Conservation (phyloP, 176 grass and related monocot species). For the Otatea glauca region DNA sequence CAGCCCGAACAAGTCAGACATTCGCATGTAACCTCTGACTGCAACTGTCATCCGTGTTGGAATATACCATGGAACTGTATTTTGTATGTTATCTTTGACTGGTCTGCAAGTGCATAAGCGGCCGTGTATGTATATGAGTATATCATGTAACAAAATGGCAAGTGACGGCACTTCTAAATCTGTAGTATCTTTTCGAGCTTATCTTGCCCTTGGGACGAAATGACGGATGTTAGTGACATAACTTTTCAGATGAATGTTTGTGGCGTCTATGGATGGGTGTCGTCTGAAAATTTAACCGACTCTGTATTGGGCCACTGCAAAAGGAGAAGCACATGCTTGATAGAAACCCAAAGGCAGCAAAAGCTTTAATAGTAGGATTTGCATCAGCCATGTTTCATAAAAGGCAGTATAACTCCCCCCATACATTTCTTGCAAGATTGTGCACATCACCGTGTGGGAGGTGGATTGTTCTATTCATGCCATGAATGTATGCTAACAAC, state of each 20-base stretch:
- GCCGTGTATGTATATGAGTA: no score
- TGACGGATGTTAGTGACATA: background rate
- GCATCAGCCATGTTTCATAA: conserved; percentile 1
- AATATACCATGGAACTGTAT: background rate
- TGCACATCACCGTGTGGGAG: conserved; percentile 21
- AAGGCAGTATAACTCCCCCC: background rate
- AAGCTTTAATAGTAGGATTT: background rate
- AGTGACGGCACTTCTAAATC: background rate
- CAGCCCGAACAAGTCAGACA: background rate
- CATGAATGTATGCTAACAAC: conserved; percentile 47
- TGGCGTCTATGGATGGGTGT: background rate
- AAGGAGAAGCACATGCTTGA: background rate
- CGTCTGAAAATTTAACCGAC: background rate
- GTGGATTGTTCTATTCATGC: conserved; percentile 41
- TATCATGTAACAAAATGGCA: background rate
- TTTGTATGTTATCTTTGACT: background rate
- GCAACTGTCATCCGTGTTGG: background rate
- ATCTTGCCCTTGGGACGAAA: background rate
- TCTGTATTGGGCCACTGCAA: background rate
- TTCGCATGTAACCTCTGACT: background rate
- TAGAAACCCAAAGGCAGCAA: background rate
- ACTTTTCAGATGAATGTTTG: background rate
- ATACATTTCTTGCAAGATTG: background rate
- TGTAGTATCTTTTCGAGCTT: background rate
- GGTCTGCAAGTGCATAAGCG: background rate